phyloP scores from a whole-genome alignment of 2,329 filamentous ascomycete genomes.

The Hymenoscyphus scutula region DNA sequence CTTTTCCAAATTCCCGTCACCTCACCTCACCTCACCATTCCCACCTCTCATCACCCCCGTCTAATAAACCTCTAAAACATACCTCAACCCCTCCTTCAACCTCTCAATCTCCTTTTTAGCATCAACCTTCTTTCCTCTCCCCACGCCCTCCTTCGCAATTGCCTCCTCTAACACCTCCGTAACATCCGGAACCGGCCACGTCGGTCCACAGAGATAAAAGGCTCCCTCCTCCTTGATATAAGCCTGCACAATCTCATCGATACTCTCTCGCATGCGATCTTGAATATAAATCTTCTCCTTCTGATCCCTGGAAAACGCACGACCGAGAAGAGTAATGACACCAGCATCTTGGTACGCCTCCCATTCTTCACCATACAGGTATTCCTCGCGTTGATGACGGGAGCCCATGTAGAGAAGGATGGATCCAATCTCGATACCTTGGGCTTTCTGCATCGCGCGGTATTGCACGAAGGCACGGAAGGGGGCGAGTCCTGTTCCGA shows the following conservation, averaged over 20 bases:
- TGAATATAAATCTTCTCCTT: conserved; percentile 99
- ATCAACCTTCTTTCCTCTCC: conserved; percentile 75
- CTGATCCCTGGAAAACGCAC: conserved; percentile 95
- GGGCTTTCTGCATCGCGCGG: conserved; percentile 95
- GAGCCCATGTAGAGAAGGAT: conserved; percentile 96
- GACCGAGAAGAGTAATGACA: conserved; percentile 88
- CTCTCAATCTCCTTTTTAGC: conserved; percentile 89
- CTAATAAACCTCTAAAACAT: conserved; percentile 96
- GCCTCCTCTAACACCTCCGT: conserved; percentile 93
- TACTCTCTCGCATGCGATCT: conserved; percentile 89
- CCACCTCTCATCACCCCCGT: background rate
- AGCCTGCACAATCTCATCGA: conserved; percentile 77
- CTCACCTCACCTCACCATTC: background rate
- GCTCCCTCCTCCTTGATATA: conserved; percentile 86
- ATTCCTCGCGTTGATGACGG: conserved; percentile 96
- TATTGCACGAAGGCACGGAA: conserved; percentile 99
- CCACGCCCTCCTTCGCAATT: conserved; percentile 71
- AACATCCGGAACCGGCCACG: conserved; percentile 97
- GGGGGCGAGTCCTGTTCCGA: conserved; percentile 96
- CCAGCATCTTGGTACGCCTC: conserved; percentile 95
- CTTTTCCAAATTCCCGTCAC: background rate
- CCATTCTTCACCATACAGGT: conserved; percentile 98
- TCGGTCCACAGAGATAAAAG: conserved; percentile 97
- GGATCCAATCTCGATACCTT: conserved; percentile 89
- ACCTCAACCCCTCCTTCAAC: conserved; percentile 90